Conservation (phyloP, 176 grass and related monocot genomes). For the Metroxylon sagu region DNA sequence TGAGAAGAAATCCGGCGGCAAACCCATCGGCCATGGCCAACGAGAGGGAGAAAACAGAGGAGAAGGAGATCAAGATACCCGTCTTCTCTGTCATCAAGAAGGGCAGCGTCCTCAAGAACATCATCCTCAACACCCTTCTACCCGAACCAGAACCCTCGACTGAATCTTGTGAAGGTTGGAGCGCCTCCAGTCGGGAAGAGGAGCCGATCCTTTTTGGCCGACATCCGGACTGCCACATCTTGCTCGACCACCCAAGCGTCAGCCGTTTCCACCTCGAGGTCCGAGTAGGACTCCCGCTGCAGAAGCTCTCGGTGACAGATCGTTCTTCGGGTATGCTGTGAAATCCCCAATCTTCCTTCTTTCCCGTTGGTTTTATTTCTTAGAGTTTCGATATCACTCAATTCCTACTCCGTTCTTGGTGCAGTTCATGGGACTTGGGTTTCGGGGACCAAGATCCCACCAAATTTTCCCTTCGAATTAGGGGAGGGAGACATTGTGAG, state of each 20-base stretch:
- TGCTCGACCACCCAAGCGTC: conserved; percentile 88
- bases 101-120: too few species aligned
- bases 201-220: conserved; percentile 50
- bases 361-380: not conserved
- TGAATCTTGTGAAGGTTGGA: not conserved
- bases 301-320: conserved; percentile 55
- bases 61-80: too few species aligned
- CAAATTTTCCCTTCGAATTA: conserved; percentile 44
- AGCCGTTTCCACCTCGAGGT: conserved; percentile 77
- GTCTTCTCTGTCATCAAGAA: too few species aligned
- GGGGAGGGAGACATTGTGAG: conserved; percentile 45
- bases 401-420: not conserved
- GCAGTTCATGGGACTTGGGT: conserved; percentile 93
- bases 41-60: too few species aligned
- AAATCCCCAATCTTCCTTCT: not conserved
- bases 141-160: not conserved
- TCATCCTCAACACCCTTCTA: conserved; percentile 47
- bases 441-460: conserved; percentile 59
- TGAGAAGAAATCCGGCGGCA: too few species aligned
- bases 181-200: conserved; percentile 3
- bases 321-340: conserved; percentile 48
- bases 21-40: too few species aligned
- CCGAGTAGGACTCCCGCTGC: conserved; percentile 25
- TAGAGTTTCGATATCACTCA: not conserved
- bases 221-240: conserved; percentile 66